Percentiles rank a stretch among this genome's conserved stretches.
Evolutionary conservation across 108 stramenopile genomes (phyloP).

Genomic region (Cyclotella sp.): DNA sequence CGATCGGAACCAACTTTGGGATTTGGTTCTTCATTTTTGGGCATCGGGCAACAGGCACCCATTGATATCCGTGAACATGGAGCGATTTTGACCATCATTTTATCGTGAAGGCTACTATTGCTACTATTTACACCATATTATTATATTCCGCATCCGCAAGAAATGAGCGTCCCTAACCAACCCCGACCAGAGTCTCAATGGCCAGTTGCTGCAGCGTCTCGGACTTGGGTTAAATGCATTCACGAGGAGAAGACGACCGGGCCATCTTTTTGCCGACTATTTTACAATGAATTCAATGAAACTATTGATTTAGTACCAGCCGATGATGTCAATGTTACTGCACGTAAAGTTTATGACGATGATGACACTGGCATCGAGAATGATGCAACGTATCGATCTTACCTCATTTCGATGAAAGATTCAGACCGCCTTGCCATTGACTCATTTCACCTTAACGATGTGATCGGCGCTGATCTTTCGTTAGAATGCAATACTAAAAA

Average conservation of each 20-base stretch:
- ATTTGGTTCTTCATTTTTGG: too few species aligned
- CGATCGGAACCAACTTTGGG: too few species aligned
- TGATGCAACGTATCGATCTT: constrained; percentile 24
- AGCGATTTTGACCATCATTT: too few species aligned
- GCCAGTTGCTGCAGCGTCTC: constrained; percentile 34
- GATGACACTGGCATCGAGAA: not conserved
- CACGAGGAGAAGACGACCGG: not conserved
- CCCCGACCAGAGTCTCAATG: not conserved
- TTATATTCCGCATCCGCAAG: too few species aligned
- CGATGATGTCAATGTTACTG: not conserved
- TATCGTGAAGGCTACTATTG: too few species aligned
- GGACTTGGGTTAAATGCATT: not conserved
- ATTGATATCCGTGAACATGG: too few species aligned
- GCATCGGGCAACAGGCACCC: too few species aligned
- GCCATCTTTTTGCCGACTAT: constrained; percentile 22
- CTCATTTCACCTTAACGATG: constrained; percentile 34
- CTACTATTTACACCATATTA: too few species aligned
- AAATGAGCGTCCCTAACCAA: too few species aligned
- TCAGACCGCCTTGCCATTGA: constrained; percentile 2
- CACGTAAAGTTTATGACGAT: constrained; percentile 17
- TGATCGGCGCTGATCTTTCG: constrained; percentile 44
- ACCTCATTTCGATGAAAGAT: constrained; percentile 17
- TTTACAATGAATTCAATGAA: constrained; percentile 18
- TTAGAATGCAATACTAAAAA: constrained; percentile 35
- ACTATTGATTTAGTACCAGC: constrained; percentile 22